Base-by-base conservation (phyloP, 306 rosid genomes). In the peach (Prunus persica) region DNA sequence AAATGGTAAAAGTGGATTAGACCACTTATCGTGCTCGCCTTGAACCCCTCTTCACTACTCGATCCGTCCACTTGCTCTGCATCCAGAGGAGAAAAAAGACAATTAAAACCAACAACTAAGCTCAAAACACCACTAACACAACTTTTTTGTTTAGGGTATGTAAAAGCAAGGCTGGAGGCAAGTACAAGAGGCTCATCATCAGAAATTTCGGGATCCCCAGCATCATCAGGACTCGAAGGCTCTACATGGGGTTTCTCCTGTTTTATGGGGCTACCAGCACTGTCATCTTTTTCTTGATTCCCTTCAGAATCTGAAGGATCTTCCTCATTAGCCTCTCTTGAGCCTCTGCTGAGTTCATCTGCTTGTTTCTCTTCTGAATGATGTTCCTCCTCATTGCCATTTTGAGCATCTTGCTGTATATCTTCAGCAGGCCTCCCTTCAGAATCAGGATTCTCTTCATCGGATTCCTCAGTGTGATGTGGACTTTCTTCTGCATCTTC, bases 111-210 rank as follows among this genome's bases (percentile, higher is more conserved):
- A 46, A 13, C 22, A 46, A 13, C 22, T 25, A 9, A 6, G 22
- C 22, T 70, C 30, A 38, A 14, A 34, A 60, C 60, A 24, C 28
- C 54, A 54, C 24, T 28, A 62, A 54, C 18, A 32, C 28, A 45
- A 3, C 15, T 55, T 28, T 51, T 56, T 22, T 65, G 5, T 47
- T 45, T 20, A 34, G 38, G 38, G 38, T 34, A 68, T 20, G 2
- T 24, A 51, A 61, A 74, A 43, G 77, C 47, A 80, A 78, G 72
- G 84, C 12, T 24, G 57, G 64, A 70, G 82, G 61, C 68, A 63
- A 63, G 73, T 92, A 95, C 99, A 81, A 95, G 91, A 84, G 99
- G 99, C 84, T 85, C 92, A 16, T 95, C 93, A 20, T 95, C 99
- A 32, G 97, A 87, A 80, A 89, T 84, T 86, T 92, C 95, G 56